Percentiles rank a stretch among this genome's conserved stretches.
phyloP scores from a whole-genome alignment of 2,329 filamentous ascomycete genomes.

The Clonostachys rosea region DNA sequence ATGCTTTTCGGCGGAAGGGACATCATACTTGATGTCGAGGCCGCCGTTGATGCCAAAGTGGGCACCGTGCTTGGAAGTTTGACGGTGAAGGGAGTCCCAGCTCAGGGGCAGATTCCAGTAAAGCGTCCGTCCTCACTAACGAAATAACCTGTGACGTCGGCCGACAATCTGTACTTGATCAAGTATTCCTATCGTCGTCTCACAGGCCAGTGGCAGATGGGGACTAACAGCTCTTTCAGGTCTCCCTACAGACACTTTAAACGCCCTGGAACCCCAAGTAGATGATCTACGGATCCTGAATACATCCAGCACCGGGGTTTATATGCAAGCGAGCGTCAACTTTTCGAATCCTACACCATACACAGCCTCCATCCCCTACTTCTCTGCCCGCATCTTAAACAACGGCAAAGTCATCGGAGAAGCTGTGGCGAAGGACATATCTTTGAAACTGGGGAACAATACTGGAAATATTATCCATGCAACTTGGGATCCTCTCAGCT shows the following conservation, averaged over 20 bases:
- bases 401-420: constrained; percentile 75
- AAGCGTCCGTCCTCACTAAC: constrained; percentile 75
- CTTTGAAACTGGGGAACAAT: constrained; percentile 67
- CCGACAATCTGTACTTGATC: constrained; percentile 8
- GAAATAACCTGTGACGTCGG: constrained; percentile 15
- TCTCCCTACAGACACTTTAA: constrained; percentile 48
- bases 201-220: constrained; percentile 6
- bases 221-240: constrained; percentile 41
- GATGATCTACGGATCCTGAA: constrained; percentile 67
- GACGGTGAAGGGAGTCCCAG: constrained; percentile 78
- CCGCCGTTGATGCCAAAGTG: constrained; percentile 78
- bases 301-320: constrained; percentile 67
- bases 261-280: constrained; percentile 55
- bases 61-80: constrained; percentile 78
- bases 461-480: constrained; percentile 62
- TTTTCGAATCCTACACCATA: constrained; percentile 90
- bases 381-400: constrained; percentile 70
- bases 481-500: constrained; percentile 65
- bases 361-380: constrained; percentile 73
- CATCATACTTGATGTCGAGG: constrained; percentile 70
- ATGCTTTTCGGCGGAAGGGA: constrained; percentile 70
- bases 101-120: constrained; percentile 79
- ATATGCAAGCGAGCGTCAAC: constrained; percentile 68
- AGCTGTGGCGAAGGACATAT: constrained; percentile 60
- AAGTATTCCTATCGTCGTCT: constrained; percentile 21